Base-by-base conservation (phyloP, 2,329 filamentous ascomycete species). In the Thermochaetoides dissita region DNA sequence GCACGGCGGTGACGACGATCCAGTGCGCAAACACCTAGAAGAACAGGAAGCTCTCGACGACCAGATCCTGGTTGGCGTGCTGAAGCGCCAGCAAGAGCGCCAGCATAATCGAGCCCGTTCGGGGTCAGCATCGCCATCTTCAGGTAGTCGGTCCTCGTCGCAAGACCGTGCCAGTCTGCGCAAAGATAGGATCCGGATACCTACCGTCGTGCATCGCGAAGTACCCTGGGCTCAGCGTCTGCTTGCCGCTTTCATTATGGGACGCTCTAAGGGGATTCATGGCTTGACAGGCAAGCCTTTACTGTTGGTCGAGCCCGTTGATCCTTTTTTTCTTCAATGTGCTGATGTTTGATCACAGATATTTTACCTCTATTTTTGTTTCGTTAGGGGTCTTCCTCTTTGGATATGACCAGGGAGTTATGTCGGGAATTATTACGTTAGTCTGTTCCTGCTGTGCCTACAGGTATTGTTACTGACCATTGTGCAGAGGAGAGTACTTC, bases 221-320 rank as follows among this genome's bases (percentile, higher is more conserved):
- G 76, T 87, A 48, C 73, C 76, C 41, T 72, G 72, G 54, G 73
- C 68, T 49, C 76, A 88, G 61, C 81, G 78, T 57, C 62, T 84
- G 51, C 65, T 96, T 55, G 84, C 82, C 53, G 63, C 71, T 68
- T 81, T 93, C 73, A 95, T 98, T 88, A 79, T 86, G 52, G 79
- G 79, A 59, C 79, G 84, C 50, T 74, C 79, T 53, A 70, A 74
- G 58, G 79, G 82, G 59, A 81, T 86, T 56, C 84, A 91, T 67
- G 91, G 91, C 70, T 75, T 98, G 54, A 94, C 93, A 56, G 91
- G 91, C 67, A 94, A 93, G 70, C 80, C 89, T 64, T 71, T 98
- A 57, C 75, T 98, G 81, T 95, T 75, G 47, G 69, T 60, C 36
- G 24, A 37, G 8, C 37, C 31, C 6, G 41, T 37, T 36, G 41